A percentile compares a stretch with the other conserved stretches of the same genome.
phyloP scores from a whole-genome alignment of 2,329 filamentous ascomycete genomes.

The Pestalotiopsis sp. region DNA sequence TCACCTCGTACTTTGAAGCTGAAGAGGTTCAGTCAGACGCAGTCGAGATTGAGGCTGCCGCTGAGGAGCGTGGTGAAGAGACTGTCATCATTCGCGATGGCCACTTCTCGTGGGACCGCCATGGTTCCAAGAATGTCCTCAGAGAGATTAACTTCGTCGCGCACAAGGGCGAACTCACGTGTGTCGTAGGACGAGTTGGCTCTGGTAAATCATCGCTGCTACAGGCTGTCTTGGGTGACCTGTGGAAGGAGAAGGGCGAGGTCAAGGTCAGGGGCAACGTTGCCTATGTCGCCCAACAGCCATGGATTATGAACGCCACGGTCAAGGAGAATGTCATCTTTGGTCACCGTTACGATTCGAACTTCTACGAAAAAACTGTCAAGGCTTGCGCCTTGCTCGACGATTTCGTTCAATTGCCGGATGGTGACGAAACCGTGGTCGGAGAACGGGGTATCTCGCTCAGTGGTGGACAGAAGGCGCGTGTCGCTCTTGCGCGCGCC shows the following conservation, averaged over 20 bases:
- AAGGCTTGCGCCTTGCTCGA: constrained; percentile 88
- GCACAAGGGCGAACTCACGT: constrained; percentile 90
- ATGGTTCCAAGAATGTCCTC: constrained; percentile 72
- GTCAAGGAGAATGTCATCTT: constrained; percentile 98
- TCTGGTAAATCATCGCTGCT: constrained; percentile 93
- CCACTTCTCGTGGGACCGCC: constrained; percentile 92
- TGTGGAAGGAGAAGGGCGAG: constrained; percentile 86
- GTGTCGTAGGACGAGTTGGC: constrained; percentile 92
- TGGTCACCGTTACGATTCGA: constrained; percentile 88
- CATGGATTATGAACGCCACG: constrained; percentile 98
- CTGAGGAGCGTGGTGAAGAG: constrained; percentile 80
- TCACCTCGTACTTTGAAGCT: constrained; percentile 82
- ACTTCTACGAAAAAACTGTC: constrained; percentile 92
- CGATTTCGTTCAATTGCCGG: constrained; percentile 89
- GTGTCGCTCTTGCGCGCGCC: constrained; percentile 86
- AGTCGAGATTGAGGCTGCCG: constrained; percentile 69
- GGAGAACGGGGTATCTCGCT: constrained; percentile 96
- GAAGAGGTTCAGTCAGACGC: constrained; percentile 91
- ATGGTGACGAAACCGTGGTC: constrained; percentile 95
- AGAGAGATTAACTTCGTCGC: constrained; percentile 86
- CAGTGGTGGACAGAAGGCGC: constrained; percentile 94
- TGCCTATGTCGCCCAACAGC: constrained; percentile 89
- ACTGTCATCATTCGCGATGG: constrained; percentile 81
- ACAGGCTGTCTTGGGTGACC: constrained; percentile 83
- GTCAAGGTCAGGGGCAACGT: constrained; percentile 81